phyloP scores from a whole-genome alignment of 1,284 basidiomycete species.

The Rhodotorula mucilaginosa region DNA sequence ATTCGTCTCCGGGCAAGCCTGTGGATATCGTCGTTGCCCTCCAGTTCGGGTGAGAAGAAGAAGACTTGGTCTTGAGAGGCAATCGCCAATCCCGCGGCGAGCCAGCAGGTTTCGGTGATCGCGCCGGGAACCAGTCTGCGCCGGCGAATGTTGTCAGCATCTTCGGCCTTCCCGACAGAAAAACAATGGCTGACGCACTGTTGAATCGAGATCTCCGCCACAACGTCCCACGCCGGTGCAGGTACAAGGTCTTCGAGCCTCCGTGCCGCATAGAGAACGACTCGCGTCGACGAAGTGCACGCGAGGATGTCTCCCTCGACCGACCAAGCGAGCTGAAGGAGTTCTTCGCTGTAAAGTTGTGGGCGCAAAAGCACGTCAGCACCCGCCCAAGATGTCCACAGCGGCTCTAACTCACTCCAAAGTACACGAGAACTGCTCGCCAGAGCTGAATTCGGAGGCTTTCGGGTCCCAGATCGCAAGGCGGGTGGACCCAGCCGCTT shows the following conservation, averaged over 20 bases:
- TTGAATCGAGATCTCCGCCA: constrained; percentile 6
- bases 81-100: constrained; percentile 64
- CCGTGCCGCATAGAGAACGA: constrained; percentile 17
- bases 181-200: not conserved
- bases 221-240: constrained; percentile 7
- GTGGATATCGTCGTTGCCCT: constrained; percentile 49
- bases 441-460: constrained; percentile 87
- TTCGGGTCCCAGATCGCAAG: constrained; percentile 92
- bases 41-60: constrained; percentile 56
- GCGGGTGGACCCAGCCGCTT: constrained; percentile 53
- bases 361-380: not conserved
- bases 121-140: constrained; percentile 67
- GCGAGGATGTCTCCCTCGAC: constrained; percentile 19
- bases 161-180: not conserved
- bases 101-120: constrained; percentile 83
- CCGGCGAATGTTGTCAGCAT: not conserved
- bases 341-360: not conserved
- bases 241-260: constrained; percentile 25
- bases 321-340: constrained; percentile 30
- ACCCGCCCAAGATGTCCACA: not conserved
- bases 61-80: constrained; percentile 74
- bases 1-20: constrained; percentile 50
- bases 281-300: constrained; percentile 4
- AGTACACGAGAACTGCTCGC: constrained; percentile 47
- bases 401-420: constrained; percentile 13